A percentile compares a stretch with the other conserved stretches of the same genome.
These are phyloP conservation scores for Phytophthora rubi DNA, from an alignment of 352 stramenopile genomes.

Conservation along the genomic window DNA sequence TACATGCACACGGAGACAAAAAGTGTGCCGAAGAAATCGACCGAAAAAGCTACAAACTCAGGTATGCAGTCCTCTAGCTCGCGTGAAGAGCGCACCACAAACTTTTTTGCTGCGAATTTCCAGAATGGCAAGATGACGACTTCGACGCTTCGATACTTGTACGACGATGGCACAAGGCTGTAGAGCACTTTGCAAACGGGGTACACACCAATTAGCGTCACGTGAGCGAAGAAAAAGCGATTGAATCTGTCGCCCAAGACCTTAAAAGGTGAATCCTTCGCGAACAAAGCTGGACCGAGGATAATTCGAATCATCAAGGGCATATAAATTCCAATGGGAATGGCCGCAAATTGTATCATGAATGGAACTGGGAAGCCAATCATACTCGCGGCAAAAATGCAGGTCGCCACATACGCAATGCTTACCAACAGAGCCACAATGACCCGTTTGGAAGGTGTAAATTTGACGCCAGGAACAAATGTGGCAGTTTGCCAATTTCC, in stretches of 20 bases:
- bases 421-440: too few relatives aligned
- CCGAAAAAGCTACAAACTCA: not conserved
- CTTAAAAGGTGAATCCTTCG: not conserved
- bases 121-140: not conserved
- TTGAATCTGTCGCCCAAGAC: not conserved
- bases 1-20: not conserved
- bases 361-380: not conserved
- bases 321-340: not conserved
- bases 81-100: not conserved
- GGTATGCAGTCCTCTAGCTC: not conserved
- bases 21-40: not conserved
- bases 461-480: too few relatives aligned
- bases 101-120: not conserved
- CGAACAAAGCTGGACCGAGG: not conserved
- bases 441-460: too few relatives aligned
- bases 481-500: not conserved
- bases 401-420: too few relatives aligned
- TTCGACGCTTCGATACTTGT: not conserved
- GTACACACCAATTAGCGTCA: too few relatives aligned
- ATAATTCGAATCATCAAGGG: not conserved
- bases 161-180: not conserved
- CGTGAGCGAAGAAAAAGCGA: not conserved
- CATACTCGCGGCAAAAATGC: not conserved
- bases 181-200: constrained; percentile 6
- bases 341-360: not conserved